phyloP scores from a whole-genome alignment of 345 rosid species.

The Bruguiera sexangula region DNA sequence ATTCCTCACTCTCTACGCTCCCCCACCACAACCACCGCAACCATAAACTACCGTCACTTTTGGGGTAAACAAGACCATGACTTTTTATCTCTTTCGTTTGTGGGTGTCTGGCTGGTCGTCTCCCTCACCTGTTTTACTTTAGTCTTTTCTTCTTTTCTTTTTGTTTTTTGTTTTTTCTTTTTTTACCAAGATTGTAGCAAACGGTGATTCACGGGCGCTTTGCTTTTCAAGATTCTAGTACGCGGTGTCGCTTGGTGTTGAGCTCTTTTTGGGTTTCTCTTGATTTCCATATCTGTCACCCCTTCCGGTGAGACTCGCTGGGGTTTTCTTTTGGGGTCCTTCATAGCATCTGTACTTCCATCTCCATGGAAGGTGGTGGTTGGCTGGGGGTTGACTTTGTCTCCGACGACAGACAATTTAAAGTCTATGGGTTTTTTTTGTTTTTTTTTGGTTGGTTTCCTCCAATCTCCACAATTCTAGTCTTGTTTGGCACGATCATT shows the following conservation, averaged over 20 bases:
- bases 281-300: constrained; percentile 12
- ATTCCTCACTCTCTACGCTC: constrained; percentile 29
- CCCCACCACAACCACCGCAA: constrained; percentile 16
- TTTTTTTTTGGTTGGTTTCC: constrained; percentile 9
- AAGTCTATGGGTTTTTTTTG: constrained; percentile 11
- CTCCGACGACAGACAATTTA: constrained; percentile 18
- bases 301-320: too few relatives aligned
- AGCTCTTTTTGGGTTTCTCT: constrained; percentile 30
- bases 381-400: constrained; percentile 78
- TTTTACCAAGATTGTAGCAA: background rate
- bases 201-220: constrained; percentile 28
- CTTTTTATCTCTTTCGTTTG: background rate
- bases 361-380: constrained; percentile 73
- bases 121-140: background rate
- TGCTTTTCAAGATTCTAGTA: background rate
- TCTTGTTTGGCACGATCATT: constrained; percentile 10
- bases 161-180: constrained; percentile 17
- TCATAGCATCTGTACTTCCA: too few relatives aligned
- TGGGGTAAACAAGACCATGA: constrained; percentile 24
- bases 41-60: constrained; percentile 11
- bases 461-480: background rate
- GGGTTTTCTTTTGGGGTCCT: too few relatives aligned
- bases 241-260: constrained; percentile 12
- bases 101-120: background rate
- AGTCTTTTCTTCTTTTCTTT: constrained; percentile 14